Conservation (phyloP, 2,329 filamentous ascomycete genomes). For the Zymoseptoria pseudotritici region DNA sequence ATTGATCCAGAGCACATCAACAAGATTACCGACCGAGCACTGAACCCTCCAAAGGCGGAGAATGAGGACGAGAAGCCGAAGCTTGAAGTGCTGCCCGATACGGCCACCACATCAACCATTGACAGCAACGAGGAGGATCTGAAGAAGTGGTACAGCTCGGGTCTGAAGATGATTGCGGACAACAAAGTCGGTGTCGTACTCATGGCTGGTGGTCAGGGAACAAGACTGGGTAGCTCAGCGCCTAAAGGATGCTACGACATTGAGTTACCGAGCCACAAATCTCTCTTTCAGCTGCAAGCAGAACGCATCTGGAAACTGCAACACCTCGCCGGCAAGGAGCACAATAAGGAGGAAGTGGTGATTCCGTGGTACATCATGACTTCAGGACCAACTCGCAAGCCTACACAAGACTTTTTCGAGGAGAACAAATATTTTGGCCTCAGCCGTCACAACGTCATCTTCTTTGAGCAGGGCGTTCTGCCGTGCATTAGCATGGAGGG, state of each 20-base stretch:
- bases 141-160: conserved; percentile 71
- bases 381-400: conserved; percentile 81
- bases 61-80: conserved; percentile 44
- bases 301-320: conserved; percentile 87
- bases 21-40: conserved; percentile 70
- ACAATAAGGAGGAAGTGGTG: conserved; percentile 52
- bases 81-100: conserved; percentile 82
- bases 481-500: conserved; percentile 96
- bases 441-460: conserved; percentile 72
- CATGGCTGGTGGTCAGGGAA: conserved; percentile 96
- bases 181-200: conserved; percentile 78
- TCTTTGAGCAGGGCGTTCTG: conserved; percentile 94
- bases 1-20: conserved; percentile 87
- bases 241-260: conserved; percentile 98
- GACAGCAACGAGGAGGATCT: conserved; percentile 76
- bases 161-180: conserved; percentile 57
- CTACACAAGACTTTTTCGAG: conserved; percentile 90
- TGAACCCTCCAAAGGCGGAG: conserved; percentile 64
- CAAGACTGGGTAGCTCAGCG: conserved; percentile 83
- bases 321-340: conserved; percentile 65
- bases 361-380: conserved; percentile 99
- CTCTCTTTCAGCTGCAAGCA: conserved; percentile 94
- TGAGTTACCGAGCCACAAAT: conserved; percentile 84
- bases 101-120: conserved; percentile 81
- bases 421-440: conserved; percentile 88